These are phyloP conservation scores for Daedaleopsis sinensis DNA, from an alignment of 768 basidiomycete genomes.

Conservation along the genomic window DNA sequence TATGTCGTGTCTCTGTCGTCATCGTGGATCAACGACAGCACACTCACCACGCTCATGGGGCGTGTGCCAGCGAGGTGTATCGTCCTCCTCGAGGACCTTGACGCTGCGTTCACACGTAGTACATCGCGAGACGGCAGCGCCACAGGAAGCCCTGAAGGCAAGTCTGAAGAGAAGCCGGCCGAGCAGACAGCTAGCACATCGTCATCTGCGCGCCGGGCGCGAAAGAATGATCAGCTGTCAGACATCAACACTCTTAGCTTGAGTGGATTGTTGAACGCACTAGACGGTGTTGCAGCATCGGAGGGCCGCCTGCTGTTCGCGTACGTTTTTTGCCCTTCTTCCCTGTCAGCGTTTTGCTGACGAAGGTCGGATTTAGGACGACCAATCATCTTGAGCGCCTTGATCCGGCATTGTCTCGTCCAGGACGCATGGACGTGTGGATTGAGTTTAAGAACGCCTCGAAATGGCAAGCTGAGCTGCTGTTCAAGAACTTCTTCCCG, in stretches of 20 bases:
- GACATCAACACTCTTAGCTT: conserved; percentile 82
- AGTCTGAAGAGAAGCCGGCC: conserved; percentile 38
- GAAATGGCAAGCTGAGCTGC: conserved; percentile 81
- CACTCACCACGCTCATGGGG: conserved; percentile 84
- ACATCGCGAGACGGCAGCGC: conserved; percentile 63
- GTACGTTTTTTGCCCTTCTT: conserved; percentile 47
- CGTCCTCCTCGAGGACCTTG: conserved; percentile 87
- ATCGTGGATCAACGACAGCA: conserved; percentile 88
- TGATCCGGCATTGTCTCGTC: conserved; percentile 89
- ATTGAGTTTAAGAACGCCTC: conserved; percentile 88
- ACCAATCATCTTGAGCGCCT: conserved; percentile 91
- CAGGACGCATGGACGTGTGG: conserved; percentile 93
- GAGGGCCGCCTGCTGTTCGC: conserved; percentile 90
- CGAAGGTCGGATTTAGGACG: conserved; percentile 48
- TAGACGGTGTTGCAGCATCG: conserved; percentile 85
- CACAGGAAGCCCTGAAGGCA: conserved; percentile 46
- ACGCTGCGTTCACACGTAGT: conserved; percentile 85
- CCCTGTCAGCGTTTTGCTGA: not conserved
- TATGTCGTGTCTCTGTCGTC: conserved; percentile 88
- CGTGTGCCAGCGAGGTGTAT: conserved; percentile 85
- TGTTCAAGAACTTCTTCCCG: conserved; percentile 93
- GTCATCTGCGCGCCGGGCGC: conserved; percentile 41
- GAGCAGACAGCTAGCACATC: conserved; percentile 38
- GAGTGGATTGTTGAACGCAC: conserved; percentile 80
- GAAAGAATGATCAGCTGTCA: conserved; percentile 58